Percentiles rank a stretch among this genome's conserved stretches.
phyloP scores from a whole-genome alignment of 1,139 yeast species.

The Fermentozyma sake region DNA sequence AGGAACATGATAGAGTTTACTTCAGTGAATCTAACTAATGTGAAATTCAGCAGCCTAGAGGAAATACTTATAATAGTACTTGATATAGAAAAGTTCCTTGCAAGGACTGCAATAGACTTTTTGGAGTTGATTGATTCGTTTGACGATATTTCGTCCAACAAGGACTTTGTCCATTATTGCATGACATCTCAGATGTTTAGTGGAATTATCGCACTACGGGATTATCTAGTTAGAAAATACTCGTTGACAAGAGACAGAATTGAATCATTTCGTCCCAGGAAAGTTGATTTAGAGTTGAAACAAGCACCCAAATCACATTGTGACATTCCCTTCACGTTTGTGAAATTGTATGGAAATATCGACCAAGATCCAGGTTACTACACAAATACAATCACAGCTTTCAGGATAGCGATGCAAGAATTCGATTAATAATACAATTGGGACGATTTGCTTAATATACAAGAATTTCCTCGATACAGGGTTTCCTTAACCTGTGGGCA shows the following conservation, averaged over 20 bases:
- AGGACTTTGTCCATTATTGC: slow-evolving; percentile 11
- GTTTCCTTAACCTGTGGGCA: no score
- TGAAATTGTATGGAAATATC: no score
- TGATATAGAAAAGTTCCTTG: slow-evolving; percentile 13
- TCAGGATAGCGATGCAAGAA: no score
- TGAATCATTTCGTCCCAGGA: slow-evolving; percentile 20
- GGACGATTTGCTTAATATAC: no score
- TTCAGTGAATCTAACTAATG: slow-evolving; percentile 32
- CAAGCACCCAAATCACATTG: slow-evolving; percentile 19
- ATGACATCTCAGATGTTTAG: slow-evolving; percentile 16
- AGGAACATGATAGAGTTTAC: slow-evolving; percentile 31
- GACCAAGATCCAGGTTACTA: no score
- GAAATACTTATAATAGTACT: slow-evolving; percentile 23
- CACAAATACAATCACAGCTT: no score
- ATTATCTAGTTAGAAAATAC: slow-evolving; percentile 17
- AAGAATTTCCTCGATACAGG: no score
- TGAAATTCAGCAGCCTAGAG: slow-evolving; percentile 36
- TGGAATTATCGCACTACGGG: slow-evolving; percentile 18
- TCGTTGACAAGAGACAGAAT: slow-evolving; percentile 18
- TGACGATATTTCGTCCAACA: no score
- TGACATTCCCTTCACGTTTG: no score
- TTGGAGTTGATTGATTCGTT: slow-evolving; percentile 11
- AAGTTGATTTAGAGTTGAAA: slow-evolving; percentile 24
- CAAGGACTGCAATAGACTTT: slow-evolving; percentile 34
- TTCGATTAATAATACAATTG: no score